Conservation (phyloP, 2,329 filamentous ascomycete genomes). For the Didymellaceae sp. region DNA sequence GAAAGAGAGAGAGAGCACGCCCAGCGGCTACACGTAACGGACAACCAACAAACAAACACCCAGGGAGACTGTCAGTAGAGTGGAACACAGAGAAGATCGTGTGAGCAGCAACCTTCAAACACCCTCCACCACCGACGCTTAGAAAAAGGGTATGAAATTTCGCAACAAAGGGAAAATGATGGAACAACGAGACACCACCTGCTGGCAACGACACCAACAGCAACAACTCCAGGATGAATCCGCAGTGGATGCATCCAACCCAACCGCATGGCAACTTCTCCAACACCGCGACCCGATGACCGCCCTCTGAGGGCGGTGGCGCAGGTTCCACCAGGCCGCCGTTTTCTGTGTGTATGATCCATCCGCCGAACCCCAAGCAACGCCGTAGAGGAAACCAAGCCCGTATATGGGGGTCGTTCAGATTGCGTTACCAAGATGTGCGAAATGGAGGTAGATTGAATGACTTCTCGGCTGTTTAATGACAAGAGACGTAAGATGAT, state of each 20-base stretch:
- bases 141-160: too few relatives aligned
- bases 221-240: too few relatives aligned
- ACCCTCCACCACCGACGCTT: too few relatives aligned
- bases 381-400: conserved; percentile 42
- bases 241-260: conserved; percentile 20
- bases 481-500: conserved; percentile 21
- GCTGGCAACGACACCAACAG: too few relatives aligned
- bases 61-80: too few relatives aligned
- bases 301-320: conserved; percentile 22
- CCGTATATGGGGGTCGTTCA: conserved; percentile 43
- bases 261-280: conserved; percentile 25
- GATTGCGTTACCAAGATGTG: conserved; percentile 45
- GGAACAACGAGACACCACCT: too few relatives aligned
- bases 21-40: conserved; percentile 42
- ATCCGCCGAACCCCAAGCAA: conserved; percentile 37
- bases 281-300: conserved; percentile 30
- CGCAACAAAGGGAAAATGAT: too few relatives aligned
- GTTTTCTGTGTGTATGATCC: conserved; percentile 32
- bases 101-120: not conserved
- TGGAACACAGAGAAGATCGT: too few relatives aligned
- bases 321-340: conserved; percentile 44
- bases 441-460: conserved; percentile 26
- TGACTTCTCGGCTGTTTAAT: conserved; percentile 23
- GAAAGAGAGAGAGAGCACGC: too few relatives aligned
- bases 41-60: conserved; percentile 12